These are phyloP conservation scores for Thalassiosira profunda DNA, from an alignment of 108 stramenopile species.

Conservation along the genomic window DNA sequence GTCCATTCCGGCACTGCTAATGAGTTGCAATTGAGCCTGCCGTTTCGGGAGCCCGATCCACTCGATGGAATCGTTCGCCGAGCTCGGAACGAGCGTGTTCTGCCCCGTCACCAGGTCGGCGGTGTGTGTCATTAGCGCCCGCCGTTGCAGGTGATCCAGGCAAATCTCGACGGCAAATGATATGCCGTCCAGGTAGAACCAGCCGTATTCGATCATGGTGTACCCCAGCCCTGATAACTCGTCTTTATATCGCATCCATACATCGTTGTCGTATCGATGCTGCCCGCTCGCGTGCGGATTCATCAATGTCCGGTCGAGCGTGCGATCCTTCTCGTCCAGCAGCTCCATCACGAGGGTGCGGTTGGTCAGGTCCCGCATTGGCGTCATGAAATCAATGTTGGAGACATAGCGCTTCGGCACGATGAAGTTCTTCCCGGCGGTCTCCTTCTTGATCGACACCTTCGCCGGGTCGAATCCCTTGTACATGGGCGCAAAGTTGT, in stretches of 20 bases:
- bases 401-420: conserved; percentile 76
- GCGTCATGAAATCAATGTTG: conserved; percentile 70
- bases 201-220: conserved; percentile 71
- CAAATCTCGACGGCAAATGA: conserved; percentile 64
- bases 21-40: conserved; percentile 77
- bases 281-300: conserved; percentile 38
- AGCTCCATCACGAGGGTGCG: conserved; percentile 43
- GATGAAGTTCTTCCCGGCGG: conserved; percentile 66
- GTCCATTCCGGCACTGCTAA: conserved; percentile 70
- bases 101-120: conserved; percentile 63
- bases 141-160: conserved; percentile 57
- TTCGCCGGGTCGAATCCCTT: conserved; percentile 70
- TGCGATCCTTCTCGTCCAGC: conserved; percentile 32
- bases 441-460: no score
- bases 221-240: conserved; percentile 60
- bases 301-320: conserved; percentile 26
- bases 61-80: conserved; percentile 39
- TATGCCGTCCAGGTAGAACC: conserved; percentile 66
- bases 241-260: conserved; percentile 62
- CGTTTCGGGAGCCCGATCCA: conserved; percentile 60
- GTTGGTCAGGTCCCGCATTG: conserved; percentile 49
- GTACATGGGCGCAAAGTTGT: conserved; percentile 78
- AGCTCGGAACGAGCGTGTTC: conserved; percentile 54
- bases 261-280: conserved; percentile 53
- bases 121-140: conserved; percentile 56